phyloP scores from a whole-genome alignment of 2,329 filamentous ascomycete species.

The Lojkania enalia region DNA sequence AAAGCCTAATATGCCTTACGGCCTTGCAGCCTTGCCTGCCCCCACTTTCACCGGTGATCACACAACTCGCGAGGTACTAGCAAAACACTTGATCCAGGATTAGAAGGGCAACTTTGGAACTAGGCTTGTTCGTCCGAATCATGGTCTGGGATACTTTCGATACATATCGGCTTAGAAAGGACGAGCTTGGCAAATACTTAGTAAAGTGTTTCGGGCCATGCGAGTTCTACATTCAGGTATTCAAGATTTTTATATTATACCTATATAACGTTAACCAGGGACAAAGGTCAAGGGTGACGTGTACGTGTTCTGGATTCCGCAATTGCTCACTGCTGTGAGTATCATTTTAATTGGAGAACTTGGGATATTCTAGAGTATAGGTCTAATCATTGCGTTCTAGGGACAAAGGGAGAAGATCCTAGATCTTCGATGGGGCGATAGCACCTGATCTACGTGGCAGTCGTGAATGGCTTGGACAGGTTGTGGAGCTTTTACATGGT shows the following conservation, averaged over 20 bases:
- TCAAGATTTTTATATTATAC: not conserved
- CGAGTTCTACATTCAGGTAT: slow-evolving; percentile 16
- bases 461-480: too few species aligned
- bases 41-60: not conserved
- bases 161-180: slow-evolving; percentile 1
- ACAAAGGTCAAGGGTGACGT: slow-evolving; percentile 15
- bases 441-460: too few species aligned
- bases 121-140: too few species aligned
- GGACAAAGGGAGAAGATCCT: slow-evolving; percentile 1
- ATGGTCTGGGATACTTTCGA: slow-evolving; percentile 1
- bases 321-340: slow-evolving; percentile 4
- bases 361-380: not conserved
- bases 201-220: slow-evolving; percentile 8
- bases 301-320: slow-evolving; percentile 18
- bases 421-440: not conserved
- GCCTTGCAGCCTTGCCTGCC: not conserved
- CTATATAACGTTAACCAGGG: not conserved
- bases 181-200: slow-evolving; percentile 14
- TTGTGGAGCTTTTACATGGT: too few species aligned
- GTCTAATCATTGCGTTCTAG: not conserved
- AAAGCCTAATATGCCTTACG: too few species aligned
- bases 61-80: too few species aligned
- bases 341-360: not conserved
- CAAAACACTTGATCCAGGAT: not conserved
- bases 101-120: too few species aligned